Base-by-base conservation (phyloP, 2,329 filamentous ascomycete species). In the Trichoderma pleuroti region DNA sequence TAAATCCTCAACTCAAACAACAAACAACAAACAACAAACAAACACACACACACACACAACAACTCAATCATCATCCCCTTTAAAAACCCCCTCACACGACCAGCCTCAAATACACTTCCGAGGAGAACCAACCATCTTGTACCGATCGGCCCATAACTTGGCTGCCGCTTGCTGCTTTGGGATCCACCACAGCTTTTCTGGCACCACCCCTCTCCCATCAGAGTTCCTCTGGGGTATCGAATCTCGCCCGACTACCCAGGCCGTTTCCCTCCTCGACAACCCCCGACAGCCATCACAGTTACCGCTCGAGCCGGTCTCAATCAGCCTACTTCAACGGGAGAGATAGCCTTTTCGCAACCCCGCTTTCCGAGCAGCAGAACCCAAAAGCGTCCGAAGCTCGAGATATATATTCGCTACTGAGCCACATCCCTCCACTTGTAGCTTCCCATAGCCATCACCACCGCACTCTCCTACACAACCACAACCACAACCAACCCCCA, bases 111-210 rank as follows among this genome's bases (percentile, higher is more conserved):
- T 54, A 30, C 52, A n/a, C 30, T 21, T 57, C 54, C 54, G 54
- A 57, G 54, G 54, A 57, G n/a, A 59, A 56, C 46, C 34, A 39
- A 30, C 39, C 36, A 62, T 26, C 60, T 24, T 12, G n/a, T 12
- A 21, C 36, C 60, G 60, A 62, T 64, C 61, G 61, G 52, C 61
- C 42, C 61, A 52, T 64, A 52, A 39, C n/a, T 28, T 32, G 18
- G 21, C 46, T 65, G 42, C 36, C 16, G 28, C 39, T 42, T 26
- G 42, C 59, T 63, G 39, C 54, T 42, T 24, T 32, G 5, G 59
- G 67, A 39, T 39, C 67, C 67, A 70, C 67, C 59, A 11, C 30
- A 62, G 59, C 57, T 59, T 70, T 62, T 52, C 60, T 56, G 60
- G 64, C 68, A 59, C 57, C 60, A 56, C 60, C 39, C 54, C 65